These are phyloP conservation scores for Chytriomyces sp. DNA, from an alignment of 192 early-diverging fungal species.

Conservation along the genomic window DNA sequence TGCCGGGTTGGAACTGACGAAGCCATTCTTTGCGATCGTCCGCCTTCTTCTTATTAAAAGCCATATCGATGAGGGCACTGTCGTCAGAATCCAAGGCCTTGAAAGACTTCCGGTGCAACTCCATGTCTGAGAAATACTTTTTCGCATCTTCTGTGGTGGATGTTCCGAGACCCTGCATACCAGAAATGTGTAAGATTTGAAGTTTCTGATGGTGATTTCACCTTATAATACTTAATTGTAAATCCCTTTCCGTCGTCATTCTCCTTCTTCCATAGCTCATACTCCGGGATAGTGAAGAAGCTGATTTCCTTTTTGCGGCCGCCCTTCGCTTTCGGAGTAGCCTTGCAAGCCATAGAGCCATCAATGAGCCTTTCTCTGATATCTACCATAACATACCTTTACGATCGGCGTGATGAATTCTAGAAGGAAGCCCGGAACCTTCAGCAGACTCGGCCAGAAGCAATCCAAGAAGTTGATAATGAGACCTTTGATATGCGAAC, in stretches of 20 bases:
- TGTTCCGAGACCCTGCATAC: constrained; percentile 82
- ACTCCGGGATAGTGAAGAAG: constrained; percentile 95
- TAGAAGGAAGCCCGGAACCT: constrained; percentile 86
- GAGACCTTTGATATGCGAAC: constrained; percentile 96
- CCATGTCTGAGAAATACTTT: constrained; percentile 88
- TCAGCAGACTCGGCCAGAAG: constrained; percentile 87
- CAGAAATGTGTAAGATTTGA: background rate
- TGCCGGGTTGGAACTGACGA: constrained; percentile 78
- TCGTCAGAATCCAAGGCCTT: constrained; percentile 57
- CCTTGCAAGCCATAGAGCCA: constrained; percentile 30
- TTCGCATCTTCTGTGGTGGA: constrained; percentile 80
- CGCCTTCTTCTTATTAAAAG: constrained; percentile 91
- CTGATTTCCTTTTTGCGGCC: constrained; percentile 51
- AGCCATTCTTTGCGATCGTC: constrained; percentile 97
- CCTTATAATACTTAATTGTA: constrained; percentile 94
- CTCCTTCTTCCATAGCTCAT: constrained; percentile 78
- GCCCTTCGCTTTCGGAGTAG: constrained; percentile 54
- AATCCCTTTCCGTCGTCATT: constrained; percentile 76
- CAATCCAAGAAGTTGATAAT: constrained; percentile 96
- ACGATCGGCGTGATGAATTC: constrained; percentile 99
- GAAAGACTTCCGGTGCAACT: constrained; percentile 80
- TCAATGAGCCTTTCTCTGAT: background rate
- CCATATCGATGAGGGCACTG: constrained; percentile 88
- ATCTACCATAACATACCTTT: constrained; percentile 53
- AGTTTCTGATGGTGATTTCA: constrained; percentile 1